These are phyloP conservation scores for Breviolum minutum DNA, from an alignment of 73 alveolate species.

Conservation along the genomic window DNA sequence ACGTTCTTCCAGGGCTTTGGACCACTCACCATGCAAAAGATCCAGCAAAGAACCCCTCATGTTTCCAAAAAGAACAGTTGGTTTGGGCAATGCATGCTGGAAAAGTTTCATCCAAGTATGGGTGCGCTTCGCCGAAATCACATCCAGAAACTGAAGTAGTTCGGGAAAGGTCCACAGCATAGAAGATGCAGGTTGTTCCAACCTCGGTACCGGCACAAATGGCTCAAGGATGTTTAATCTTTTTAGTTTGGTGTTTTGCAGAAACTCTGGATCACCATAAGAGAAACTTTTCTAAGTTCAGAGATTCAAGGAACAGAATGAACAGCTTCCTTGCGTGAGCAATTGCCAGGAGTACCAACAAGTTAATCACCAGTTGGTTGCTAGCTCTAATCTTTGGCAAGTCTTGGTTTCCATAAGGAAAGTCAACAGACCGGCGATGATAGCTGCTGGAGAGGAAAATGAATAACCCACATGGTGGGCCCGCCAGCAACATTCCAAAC, in stretches of 20 bases:
- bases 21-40: background rate
- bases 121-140: background rate
- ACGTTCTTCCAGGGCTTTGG: background rate
- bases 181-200: background rate
- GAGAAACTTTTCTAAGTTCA: background rate
- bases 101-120: slow-evolving; percentile 3
- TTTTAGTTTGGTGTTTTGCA: background rate
- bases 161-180: background rate
- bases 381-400: background rate
- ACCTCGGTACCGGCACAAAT: background rate
- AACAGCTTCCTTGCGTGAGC: background rate
- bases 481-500: background rate
- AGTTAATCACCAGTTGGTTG: slow-evolving; percentile 17
- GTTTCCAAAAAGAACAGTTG: background rate
- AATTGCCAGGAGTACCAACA: background rate
- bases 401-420: slow-evolving; percentile 5
- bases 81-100: background rate
- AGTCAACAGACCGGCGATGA: background rate
- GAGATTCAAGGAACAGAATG: background rate
- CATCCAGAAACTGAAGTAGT: background rate
- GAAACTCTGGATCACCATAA: too few species aligned
- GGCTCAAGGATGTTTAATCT: background rate
- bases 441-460: background rate
- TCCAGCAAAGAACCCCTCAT: background rate
- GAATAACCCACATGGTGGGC: background rate